Percentiles rank a stretch among this genome's conserved stretches.
phyloP scores from a whole-genome alignment of 768 basidiomycete genomes.

The Coprinopsis marcescibilis region DNA sequence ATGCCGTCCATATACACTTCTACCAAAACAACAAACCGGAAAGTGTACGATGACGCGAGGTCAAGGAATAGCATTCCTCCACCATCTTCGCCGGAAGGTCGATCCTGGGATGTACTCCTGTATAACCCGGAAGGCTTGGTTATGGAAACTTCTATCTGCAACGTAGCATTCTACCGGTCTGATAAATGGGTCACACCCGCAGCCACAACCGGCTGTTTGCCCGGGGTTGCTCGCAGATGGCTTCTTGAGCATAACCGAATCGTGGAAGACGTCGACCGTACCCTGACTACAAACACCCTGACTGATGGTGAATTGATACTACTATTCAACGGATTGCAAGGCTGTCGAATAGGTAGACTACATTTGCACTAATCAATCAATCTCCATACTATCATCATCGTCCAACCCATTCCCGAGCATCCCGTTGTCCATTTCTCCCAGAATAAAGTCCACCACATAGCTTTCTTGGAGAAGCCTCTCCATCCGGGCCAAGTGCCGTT shows the following conservation, averaged over 20 bases:
- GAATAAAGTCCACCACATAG: slow-evolving; percentile 87
- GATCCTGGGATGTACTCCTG: slow-evolving; percentile 55
- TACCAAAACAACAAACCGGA: slow-evolving; percentile 68
- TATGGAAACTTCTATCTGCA: slow-evolving; percentile 67
- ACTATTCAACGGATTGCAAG: slow-evolving; percentile 67
- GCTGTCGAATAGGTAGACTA: slow-evolving; percentile 56
- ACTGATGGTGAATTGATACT: slow-evolving; percentile 58
- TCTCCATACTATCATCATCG: slow-evolving; percentile 42
- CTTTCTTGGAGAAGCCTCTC: slow-evolving; percentile 91
- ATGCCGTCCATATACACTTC: slow-evolving; percentile 50
- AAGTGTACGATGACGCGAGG: slow-evolving; percentile 60
- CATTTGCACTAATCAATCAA: slow-evolving; percentile 21
- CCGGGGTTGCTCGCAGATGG: slow-evolving; percentile 66
- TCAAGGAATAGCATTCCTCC: slow-evolving; percentile 42
- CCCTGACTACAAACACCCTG: slow-evolving; percentile 38
- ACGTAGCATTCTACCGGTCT: slow-evolving; percentile 60
- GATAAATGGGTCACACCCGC: slow-evolving; percentile 63
- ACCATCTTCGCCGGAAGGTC: slow-evolving; percentile 20
- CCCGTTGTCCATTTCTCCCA: slow-evolving; percentile 84
- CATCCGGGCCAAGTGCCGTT: slow-evolving; percentile 82
- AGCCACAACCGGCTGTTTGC: slow-evolving; percentile 57
- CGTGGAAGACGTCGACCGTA: slow-evolving; percentile 39
- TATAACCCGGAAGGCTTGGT: slow-evolving; percentile 45
- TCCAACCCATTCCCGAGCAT: slow-evolving; percentile 46
- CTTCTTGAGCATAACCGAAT: slow-evolving; percentile 56